Conservation (phyloP, 225 moss, liverwort and hornwort genomes). For the Antitrichia curtipendula region DNA sequence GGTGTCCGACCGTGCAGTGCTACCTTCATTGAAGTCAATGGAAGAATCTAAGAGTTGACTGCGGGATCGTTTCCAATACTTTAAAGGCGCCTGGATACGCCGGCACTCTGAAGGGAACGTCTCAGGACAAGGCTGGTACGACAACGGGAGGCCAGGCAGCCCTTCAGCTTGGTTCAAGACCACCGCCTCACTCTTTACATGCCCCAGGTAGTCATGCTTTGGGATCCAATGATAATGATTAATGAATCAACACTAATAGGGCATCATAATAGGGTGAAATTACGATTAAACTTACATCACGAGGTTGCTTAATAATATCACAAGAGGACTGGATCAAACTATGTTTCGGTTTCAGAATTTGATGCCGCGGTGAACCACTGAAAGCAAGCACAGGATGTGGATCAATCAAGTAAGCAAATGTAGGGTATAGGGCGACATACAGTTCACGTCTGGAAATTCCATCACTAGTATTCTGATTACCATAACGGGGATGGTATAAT, state of each 20-base stretch:
- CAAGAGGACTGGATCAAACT: background rate
- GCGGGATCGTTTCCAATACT: conserved; percentile 15
- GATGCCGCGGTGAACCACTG: background rate
- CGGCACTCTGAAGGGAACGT: conserved; percentile 15
- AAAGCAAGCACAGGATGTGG: background rate
- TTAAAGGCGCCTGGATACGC: conserved; percentile 15
- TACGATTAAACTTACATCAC: background rate
- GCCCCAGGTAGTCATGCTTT: background rate
- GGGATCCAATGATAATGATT: background rate
- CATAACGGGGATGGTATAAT: background rate
- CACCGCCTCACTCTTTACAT: background rate
- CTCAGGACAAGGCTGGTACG: conserved; percentile 11
- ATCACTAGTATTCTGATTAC: background rate
- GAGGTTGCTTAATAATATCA: background rate
- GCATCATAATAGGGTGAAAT: background rate
- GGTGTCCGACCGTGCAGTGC: conserved; percentile 1
- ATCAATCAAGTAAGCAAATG: background rate
- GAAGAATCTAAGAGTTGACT: conserved; percentile 24
- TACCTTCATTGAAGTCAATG: conserved; percentile 12
- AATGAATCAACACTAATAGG: background rate
- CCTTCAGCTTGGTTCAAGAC: background rate
- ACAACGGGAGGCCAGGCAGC: background rate
- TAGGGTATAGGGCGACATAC: background rate
- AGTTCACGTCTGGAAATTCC: background rate
- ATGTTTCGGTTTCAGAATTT: background rate